These are phyloP conservation scores for Vanderwaltozyma yarrowii DNA, from an alignment of 805 yeast species.

Conservation along the genomic window DNA sequence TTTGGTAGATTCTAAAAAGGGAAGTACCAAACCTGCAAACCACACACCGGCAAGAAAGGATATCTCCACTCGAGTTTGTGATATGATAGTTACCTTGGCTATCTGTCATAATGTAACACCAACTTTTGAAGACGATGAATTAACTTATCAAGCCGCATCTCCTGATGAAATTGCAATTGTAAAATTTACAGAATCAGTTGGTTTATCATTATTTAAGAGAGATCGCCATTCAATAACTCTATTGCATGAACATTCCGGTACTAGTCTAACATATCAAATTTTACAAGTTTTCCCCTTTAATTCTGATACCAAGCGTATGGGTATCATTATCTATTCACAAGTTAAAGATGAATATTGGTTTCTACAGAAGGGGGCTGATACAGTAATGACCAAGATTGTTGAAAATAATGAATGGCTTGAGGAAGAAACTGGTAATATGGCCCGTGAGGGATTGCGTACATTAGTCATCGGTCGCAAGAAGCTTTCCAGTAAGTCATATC, in stretches of 20 bases:
- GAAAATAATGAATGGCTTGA: constrained; percentile 90
- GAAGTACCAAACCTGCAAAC: constrained; percentile 9
- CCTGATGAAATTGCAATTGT: constrained; percentile 99
- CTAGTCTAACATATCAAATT: constrained; percentile 49
- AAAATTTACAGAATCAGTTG: constrained; percentile 78
- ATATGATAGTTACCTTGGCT: constrained; percentile 71
- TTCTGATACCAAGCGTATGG: constrained; percentile 96
- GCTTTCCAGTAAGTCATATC: constrained; percentile 43
- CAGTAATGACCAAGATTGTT: constrained; percentile 81
- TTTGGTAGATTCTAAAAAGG: constrained; percentile 9
- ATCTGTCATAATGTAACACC: constrained; percentile 98
- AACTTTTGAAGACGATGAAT: constrained; percentile 62
- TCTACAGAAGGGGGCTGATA: constrained; percentile 90
- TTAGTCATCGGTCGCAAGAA: constrained; percentile 85
- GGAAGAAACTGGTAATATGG: constrained; percentile 96
- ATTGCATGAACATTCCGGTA: constrained; percentile 48
- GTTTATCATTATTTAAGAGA: constrained; percentile 67
- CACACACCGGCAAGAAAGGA: constrained; percentile 45
- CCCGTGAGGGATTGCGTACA: constrained; percentile 94
- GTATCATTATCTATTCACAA: constrained; percentile 62
- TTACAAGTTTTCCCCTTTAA: constrained; percentile 86
- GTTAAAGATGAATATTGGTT: constrained; percentile 70
- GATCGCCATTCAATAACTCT: constrained; percentile 71
- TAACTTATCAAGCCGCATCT: constrained; percentile 92
- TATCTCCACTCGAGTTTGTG: constrained; percentile 65